A percentile compares a stretch with the other conserved stretches of the same genome.
Conservation (phyloP, 192 early-diverging fungal genomes). For the Mortierella hygrophila region DNA sequence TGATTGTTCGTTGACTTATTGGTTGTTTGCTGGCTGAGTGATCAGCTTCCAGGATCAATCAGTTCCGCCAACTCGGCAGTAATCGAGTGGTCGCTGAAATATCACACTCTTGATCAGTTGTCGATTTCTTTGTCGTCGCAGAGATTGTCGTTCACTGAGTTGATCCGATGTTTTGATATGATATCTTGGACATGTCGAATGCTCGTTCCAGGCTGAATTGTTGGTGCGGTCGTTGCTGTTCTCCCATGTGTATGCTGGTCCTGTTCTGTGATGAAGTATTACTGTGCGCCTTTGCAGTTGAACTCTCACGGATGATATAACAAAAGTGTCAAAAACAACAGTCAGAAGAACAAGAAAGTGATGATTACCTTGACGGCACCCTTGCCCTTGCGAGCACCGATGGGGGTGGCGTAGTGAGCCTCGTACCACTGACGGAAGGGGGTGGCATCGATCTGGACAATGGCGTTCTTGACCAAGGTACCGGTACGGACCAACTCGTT, state of each 20-base stretch:
- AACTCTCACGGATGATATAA: background rate
- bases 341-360: background rate
- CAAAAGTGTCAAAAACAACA: background rate
- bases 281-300: background rate
- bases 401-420: constrained; percentile 91
- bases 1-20: background rate
- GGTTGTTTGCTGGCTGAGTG: background rate
- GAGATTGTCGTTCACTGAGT: too few relatives aligned
- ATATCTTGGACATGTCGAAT: too few relatives aligned
- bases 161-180: too few relatives aligned
- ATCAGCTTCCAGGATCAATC: too few relatives aligned
- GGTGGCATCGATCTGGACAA: constrained; percentile 98
- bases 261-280: background rate
- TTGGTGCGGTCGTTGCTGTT: background rate
- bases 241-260: background rate
- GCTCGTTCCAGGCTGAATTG: too few relatives aligned
- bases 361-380: constrained; percentile 56
- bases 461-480: constrained; percentile 98
- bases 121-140: too few relatives aligned
- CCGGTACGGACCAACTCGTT: constrained; percentile 99
- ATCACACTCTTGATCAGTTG: too few relatives aligned
- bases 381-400: constrained; percentile 89
- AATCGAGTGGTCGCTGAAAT: too few relatives aligned
- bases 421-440: constrained; percentile 99
- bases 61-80: too few relatives aligned